Conservation (phyloP, 352 stramenopile species). For the Phytophthora syringae region DNA sequence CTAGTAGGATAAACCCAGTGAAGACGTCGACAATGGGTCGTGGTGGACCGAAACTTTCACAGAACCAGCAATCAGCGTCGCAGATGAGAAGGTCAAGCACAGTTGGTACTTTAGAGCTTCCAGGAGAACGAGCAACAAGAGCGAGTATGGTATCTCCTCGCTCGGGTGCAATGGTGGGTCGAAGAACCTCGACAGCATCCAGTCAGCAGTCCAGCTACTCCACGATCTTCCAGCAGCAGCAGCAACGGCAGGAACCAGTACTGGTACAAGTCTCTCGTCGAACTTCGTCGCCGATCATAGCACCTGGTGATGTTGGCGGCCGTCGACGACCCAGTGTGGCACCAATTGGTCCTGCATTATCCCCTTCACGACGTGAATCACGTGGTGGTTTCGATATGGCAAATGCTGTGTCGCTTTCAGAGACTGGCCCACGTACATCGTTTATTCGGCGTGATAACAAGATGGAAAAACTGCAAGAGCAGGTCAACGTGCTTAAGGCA, state of each 20-base stretch:
- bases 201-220: constrained; percentile 12
- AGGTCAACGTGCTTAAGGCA: constrained; percentile 78
- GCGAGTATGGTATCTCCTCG: constrained; percentile 18
- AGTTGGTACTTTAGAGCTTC: not conserved
- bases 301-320: constrained; percentile 25
- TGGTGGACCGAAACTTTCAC: not conserved
- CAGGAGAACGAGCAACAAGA: constrained; percentile 12
- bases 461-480: constrained; percentile 71
- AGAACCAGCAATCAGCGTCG: constrained; percentile 1
- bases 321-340: constrained; percentile 59
- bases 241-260: constrained; percentile 37
- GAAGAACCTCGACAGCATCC: constrained; percentile 16
- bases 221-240: constrained; percentile 26
- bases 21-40: not conserved
- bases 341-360: constrained; percentile 39
- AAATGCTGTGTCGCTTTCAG: not conserved
- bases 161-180: constrained; percentile 1
- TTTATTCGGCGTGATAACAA: constrained; percentile 58
- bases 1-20: constrained; percentile 4
- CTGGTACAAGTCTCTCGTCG: constrained; percentile 65
- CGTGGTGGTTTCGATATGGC: not conserved
- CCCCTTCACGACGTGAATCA: no score
- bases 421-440: constrained; percentile 29
- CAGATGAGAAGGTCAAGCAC: constrained; percentile 5
- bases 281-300: constrained; percentile 59